Evolutionary conservation across 1,139 yeast species (phyloP).

Genomic region (Diutina sp.): DNA sequence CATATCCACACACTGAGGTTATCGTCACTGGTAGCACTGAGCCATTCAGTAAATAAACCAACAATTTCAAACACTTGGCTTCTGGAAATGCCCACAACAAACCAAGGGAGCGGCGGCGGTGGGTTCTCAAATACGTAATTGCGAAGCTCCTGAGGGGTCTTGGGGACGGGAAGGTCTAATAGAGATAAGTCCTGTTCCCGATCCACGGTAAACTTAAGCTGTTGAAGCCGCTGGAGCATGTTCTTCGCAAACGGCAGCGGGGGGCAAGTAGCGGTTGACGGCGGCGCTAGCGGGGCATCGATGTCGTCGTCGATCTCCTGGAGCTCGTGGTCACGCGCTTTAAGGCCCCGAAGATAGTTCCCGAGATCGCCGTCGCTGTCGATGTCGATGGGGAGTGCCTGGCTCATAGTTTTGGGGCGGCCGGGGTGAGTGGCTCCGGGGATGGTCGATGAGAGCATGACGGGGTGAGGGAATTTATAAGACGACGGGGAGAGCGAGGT

Average conservation of each 20-base stretch:
- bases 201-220: background rate
- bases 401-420: background rate
- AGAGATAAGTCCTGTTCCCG: background rate
- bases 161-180: background rate
- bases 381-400: background rate
- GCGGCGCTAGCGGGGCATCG: background rate
- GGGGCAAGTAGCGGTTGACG: background rate
- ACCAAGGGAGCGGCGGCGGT: slow-evolving; percentile 1
- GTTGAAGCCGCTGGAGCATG: background rate
- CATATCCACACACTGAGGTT: background rate
- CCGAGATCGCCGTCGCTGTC: background rate
- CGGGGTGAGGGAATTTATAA: no score
- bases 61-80: background rate
- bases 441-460: background rate
- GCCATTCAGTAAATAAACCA: background rate
- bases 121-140: background rate
- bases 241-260: background rate
- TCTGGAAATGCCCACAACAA: background rate
- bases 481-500: no score
- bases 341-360: background rate
- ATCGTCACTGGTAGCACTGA: background rate
- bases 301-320: background rate
- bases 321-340: background rate
- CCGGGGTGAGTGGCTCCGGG: background rate
- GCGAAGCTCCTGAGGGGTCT: background rate